phyloP scores from a whole-genome alignment of 2,329 filamentous ascomycete genomes.

The Massarina eburnea region DNA sequence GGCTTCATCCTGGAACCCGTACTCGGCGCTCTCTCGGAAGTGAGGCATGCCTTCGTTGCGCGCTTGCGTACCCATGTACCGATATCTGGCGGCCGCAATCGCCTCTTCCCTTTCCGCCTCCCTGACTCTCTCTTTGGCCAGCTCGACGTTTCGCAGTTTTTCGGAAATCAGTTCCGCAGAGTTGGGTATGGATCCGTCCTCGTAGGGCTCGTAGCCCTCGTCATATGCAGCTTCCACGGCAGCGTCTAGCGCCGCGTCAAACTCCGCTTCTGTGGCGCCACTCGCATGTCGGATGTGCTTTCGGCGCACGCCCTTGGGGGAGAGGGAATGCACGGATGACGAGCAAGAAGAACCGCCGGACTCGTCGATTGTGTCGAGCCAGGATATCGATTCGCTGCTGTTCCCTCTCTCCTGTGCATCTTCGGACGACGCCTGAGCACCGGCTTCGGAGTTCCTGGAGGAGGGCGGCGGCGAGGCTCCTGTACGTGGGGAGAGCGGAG shows the following conservation, averaged over 20 bases:
- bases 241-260: slow-evolving; percentile 90
- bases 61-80: slow-evolving; percentile 52
- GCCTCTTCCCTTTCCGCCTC: slow-evolving; percentile 72
- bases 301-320: slow-evolving; percentile 69
- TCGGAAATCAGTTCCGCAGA: slow-evolving; percentile 38
- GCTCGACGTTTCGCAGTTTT: slow-evolving; percentile 63
- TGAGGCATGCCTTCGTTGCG: slow-evolving; percentile 51
- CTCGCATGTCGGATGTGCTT: slow-evolving; percentile 71
- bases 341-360: slow-evolving; percentile 74
- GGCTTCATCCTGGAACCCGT: slow-evolving; percentile 42
- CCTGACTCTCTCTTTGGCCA: slow-evolving; percentile 74
- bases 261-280: slow-evolving; percentile 80
- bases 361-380: slow-evolving; percentile 93
- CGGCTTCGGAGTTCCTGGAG: slow-evolving; percentile 22
- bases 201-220: slow-evolving; percentile 79
- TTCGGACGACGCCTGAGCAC: slow-evolving; percentile 20
- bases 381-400: slow-evolving; percentile 82
- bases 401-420: slow-evolving; percentile 52
- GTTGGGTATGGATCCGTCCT: slow-evolving; percentile 49
- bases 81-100: slow-evolving; percentile 62
- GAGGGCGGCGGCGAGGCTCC: slow-evolving; percentile 49
- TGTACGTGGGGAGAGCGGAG: slow-evolving; percentile 68
- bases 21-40: slow-evolving; percentile 41
- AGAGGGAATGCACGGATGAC: slow-evolving; percentile 79
- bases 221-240: slow-evolving; percentile 96